Conservation (phyloP, 2,329 filamentous ascomycete genomes). For the Emericellopsis atlantica region DNA sequence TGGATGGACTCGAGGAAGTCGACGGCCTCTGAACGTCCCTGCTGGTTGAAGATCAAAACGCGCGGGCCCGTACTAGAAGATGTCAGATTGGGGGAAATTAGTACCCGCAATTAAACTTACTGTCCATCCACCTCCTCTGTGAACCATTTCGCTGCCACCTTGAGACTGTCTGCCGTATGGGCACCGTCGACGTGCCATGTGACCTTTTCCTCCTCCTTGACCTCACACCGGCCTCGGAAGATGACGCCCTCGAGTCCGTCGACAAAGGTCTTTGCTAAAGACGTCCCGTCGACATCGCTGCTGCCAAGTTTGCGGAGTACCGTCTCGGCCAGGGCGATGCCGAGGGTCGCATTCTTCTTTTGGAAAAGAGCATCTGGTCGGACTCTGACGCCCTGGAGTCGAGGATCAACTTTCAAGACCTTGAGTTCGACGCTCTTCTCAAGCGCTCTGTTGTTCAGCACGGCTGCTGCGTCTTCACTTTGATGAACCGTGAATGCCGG, state of each 20-base stretch:
- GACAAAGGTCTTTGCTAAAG: conserved; percentile 51
- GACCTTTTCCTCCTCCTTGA: conserved; percentile 40
- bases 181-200: conserved; percentile 88
- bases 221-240: conserved; percentile 69
- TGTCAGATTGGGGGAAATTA: not conserved
- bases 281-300: conserved; percentile 8
- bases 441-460: conserved; percentile 34
- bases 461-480: conserved; percentile 26
- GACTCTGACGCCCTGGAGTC: conserved; percentile 32
- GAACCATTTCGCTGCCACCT: conserved; percentile 75
- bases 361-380: conserved; percentile 43
- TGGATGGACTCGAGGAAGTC: conserved; percentile 38
- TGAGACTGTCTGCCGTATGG: conserved; percentile 83
- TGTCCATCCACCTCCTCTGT: conserved; percentile 30
- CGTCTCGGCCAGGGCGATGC: conserved; percentile 36
- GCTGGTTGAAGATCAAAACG: conserved; percentile 81
- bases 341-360: conserved; percentile 42
- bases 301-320: conserved; percentile 32
- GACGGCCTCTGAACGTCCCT: conserved; percentile 40
- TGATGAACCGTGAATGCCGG: conserved; percentile 47
- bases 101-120: conserved; percentile 7
- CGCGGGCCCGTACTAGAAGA: conserved; percentile 17
- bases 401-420: conserved; percentile 30
- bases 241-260: conserved; percentile 63
- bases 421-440: conserved; percentile 37